A percentile compares a stretch with the other conserved stretches of the same genome.
These are phyloP conservation scores for Candida insectorum DNA, from an alignment of 805 yeast species.

Conservation along the genomic window DNA sequence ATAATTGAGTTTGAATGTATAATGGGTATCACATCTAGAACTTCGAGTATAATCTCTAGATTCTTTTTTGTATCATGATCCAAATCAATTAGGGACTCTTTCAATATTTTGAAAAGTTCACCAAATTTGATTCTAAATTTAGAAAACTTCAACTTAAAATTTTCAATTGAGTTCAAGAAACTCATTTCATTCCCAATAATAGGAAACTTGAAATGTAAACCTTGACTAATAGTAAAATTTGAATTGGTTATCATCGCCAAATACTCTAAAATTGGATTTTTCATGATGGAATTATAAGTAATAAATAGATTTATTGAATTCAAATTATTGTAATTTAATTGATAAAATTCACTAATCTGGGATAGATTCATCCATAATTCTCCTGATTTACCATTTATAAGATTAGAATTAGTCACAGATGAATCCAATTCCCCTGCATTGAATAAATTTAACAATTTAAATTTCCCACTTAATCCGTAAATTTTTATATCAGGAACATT, in stretches of 20 bases:
- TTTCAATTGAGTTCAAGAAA: slow-evolving; percentile 58
- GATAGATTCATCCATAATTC: slow-evolving; percentile 71
- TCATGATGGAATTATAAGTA: slow-evolving; percentile 66
- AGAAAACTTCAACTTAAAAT: slow-evolving; percentile 59
- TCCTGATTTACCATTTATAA: slow-evolving; percentile 39
- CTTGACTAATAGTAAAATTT: slow-evolving; percentile 71
- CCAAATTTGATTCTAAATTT: slow-evolving; percentile 60
- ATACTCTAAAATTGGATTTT: slow-evolving; percentile 68
- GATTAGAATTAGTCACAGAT: slow-evolving; percentile 2
- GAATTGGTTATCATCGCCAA: slow-evolving; percentile 63
- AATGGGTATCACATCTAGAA: slow-evolving; percentile 62
- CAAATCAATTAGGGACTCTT: slow-evolving; percentile 45
- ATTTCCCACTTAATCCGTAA: slow-evolving; percentile 71
- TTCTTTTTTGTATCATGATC: slow-evolving; percentile 36
- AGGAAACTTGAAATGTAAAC: slow-evolving; percentile 67
- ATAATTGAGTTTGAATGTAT: slow-evolving; percentile 37
- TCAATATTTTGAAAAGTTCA: slow-evolving; percentile 60
- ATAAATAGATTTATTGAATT: slow-evolving; percentile 58
- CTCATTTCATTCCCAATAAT: slow-evolving; percentile 68
- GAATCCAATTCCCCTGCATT: slow-evolving; percentile 9
- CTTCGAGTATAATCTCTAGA: slow-evolving; percentile 53
- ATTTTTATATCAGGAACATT: slow-evolving; percentile 49
- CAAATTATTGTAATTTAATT: slow-evolving; percentile 10
- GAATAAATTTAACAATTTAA: slow-evolving; percentile 63
- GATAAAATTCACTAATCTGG: slow-evolving; percentile 62